phyloP scores from a whole-genome alignment of 371 early-diverging fungal species.

The Rhizomucor pusillus region DNA sequence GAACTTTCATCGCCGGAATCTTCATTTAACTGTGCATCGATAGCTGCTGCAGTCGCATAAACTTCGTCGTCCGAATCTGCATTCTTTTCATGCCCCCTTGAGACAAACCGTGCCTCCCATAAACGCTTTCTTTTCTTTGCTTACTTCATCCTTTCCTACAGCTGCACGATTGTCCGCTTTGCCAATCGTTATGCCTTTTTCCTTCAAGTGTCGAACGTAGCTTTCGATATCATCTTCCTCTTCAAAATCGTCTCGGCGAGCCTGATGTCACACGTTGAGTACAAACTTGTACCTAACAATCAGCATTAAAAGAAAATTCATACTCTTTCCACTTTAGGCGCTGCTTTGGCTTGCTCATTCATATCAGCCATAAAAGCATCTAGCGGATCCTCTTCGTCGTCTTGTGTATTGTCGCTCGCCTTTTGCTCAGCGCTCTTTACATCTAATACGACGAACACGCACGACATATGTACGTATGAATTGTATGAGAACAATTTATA shows the following conservation, averaged over 20 bases:
- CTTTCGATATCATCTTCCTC: slow-evolving; percentile 80
- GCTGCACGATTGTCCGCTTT: slow-evolving; percentile 32
- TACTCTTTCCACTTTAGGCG: slow-evolving; percentile 37
- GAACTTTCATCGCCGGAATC: slow-evolving; percentile 33
- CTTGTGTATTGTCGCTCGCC: slow-evolving; percentile 9
- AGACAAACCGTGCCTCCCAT: too few relatives aligned
- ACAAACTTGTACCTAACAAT: too few relatives aligned
- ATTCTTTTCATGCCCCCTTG: too few relatives aligned
- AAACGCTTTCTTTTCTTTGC: too few relatives aligned
- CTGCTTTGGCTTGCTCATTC: slow-evolving; percentile 54
- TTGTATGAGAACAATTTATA: too few relatives aligned
- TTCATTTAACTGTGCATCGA: slow-evolving; percentile 53
- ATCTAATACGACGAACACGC: not conserved
- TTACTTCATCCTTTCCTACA: slow-evolving; percentile 51
- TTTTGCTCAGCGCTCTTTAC: slow-evolving; percentile 2
- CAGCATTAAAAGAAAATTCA: too few relatives aligned
- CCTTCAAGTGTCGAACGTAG: slow-evolving; percentile 76
- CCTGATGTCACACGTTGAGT: not conserved
- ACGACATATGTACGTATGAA: too few relatives aligned
- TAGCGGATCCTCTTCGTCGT: slow-evolving; percentile 74
- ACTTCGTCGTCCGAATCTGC: slow-evolving; percentile 86
- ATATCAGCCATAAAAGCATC: slow-evolving; percentile 91
- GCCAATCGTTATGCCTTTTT: slow-evolving; percentile 70
- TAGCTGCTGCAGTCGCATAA: slow-evolving; percentile 77
- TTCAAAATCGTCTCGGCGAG: slow-evolving; percentile 67